Percentiles rank a stretch among this genome's conserved stretches.
phyloP scores from a whole-genome alignment of 176 grass and related monocot genomes.

The Oryza coarctata region DNA sequence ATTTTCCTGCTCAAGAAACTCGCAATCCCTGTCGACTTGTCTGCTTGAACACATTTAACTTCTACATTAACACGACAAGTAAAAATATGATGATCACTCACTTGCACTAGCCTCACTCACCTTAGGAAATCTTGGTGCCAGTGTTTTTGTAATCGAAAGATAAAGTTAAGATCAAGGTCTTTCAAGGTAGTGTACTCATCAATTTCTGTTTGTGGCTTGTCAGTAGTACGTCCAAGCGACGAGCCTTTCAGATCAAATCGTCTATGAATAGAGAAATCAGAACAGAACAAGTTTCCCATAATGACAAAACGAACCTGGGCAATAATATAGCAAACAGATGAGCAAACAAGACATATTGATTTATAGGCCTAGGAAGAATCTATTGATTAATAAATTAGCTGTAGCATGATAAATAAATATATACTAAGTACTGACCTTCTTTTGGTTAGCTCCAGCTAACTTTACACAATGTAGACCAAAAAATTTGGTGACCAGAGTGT shows the following conservation, averaged over 20 bases:
- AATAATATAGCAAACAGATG: conserved; percentile 22
- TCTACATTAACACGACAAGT: conserved; percentile 2
- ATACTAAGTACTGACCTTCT: conserved; percentile 64
- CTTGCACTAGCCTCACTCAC: conserved; percentile 32
- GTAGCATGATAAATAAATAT: conserved; percentile 10
- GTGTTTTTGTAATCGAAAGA: conserved; percentile 76
- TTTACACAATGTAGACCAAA: conserved; percentile 97
- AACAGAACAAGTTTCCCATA: conserved; percentile 95
- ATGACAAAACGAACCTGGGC: conserved; percentile 95
- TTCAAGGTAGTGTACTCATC: conserved; percentile 91
- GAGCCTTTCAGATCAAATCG: conserved; percentile 91
- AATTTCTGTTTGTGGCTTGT: conserved; percentile 85
- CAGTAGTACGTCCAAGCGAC: conserved; percentile 83
- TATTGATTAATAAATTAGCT: conserved; percentile 2
- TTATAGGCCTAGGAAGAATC: conserved; percentile 4
- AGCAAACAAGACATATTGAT: conserved; percentile 22
- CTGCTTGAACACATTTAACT: conserved; percentile 45
- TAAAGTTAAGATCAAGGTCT: conserved; percentile 98
- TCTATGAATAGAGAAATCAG: conserved; percentile 78
- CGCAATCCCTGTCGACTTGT: conserved; percentile 90
- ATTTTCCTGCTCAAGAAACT: conserved; percentile 97
- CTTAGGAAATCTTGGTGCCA: conserved; percentile 88
- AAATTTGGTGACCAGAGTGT: conserved; percentile 93
- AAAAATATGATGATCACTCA: conserved; percentile 4
- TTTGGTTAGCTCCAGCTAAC: conserved; percentile 80